phyloP scores from a whole-genome alignment of 129 eudicot species.

The Flaveria ramosissima region DNA sequence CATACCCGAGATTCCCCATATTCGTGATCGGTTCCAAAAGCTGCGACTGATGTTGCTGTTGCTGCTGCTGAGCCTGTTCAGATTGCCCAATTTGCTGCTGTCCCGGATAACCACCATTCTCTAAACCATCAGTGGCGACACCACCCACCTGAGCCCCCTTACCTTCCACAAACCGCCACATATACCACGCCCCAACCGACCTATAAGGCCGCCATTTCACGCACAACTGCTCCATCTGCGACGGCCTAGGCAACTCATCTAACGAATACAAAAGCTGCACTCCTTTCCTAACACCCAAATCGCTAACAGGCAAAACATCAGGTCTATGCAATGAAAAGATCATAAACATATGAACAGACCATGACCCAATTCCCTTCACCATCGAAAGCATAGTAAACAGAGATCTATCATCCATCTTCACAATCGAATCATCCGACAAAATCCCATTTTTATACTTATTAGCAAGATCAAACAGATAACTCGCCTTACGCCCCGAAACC shows the following conservation, averaged over 20 bases:
- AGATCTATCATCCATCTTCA: slow-evolving; percentile 87
- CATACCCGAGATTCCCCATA: slow-evolving; percentile 78
- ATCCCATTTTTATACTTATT: slow-evolving; percentile 78
- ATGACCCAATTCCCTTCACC: slow-evolving; percentile 95
- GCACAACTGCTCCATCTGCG: slow-evolving; percentile 90
- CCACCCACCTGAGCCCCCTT: slow-evolving; percentile 47
- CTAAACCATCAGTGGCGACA: slow-evolving; percentile 33
- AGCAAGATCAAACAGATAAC: slow-evolving; percentile 72
- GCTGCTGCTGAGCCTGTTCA: slow-evolving; percentile 47
- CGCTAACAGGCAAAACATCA: slow-evolving; percentile 86
- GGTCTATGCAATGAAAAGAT: slow-evolving; percentile 86
- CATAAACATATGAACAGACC: slow-evolving; percentile 99
- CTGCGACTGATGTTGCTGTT: slow-evolving; percentile 57
- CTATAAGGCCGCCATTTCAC: slow-evolving; percentile 90
- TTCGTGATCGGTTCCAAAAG: slow-evolving; percentile 78
- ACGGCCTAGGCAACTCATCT: slow-evolving; percentile 87
- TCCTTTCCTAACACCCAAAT: slow-evolving; percentile 89
- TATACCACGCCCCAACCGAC: slow-evolving; percentile 93
- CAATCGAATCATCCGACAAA: slow-evolving; percentile 60
- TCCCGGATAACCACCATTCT: slow-evolving; percentile 36
- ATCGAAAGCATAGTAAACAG: slow-evolving; percentile 82
- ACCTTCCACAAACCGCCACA: slow-evolving; percentile 91
- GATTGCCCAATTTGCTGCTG: slow-evolving; percentile 52
- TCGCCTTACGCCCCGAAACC: slow-evolving; percentile 82
- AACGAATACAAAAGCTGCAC: slow-evolving; percentile 69